Conservation (phyloP, 768 basidiomycete species). For the Rhodotorula diobovata region DNA sequence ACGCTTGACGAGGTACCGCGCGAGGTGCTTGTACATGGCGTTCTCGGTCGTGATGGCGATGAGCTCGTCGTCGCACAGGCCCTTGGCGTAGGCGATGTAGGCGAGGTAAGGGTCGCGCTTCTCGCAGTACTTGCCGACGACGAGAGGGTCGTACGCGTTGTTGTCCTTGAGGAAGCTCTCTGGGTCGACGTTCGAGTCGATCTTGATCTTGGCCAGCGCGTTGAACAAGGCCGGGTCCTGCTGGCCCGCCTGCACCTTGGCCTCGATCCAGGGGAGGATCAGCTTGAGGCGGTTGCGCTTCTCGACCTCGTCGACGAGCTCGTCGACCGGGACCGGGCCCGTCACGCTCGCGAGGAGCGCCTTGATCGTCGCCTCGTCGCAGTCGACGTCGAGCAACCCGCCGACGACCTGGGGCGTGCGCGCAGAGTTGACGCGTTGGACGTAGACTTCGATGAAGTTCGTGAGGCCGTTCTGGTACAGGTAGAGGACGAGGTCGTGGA, state of each 20-base stretch:
- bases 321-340: slow-evolving; percentile 95
- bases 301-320: slow-evolving; percentile 95
- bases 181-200: slow-evolving; percentile 98
- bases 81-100: slow-evolving; percentile 98
- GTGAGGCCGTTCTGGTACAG: slow-evolving; percentile 94
- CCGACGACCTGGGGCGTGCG: slow-evolving; percentile 96
- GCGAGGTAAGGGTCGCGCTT: slow-evolving; percentile 96
- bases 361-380: slow-evolving; percentile 94
- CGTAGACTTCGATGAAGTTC: slow-evolving; percentile 99
- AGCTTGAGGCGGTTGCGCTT: slow-evolving; percentile 91
- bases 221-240: slow-evolving; percentile 94
- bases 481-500: slow-evolving; percentile 96
- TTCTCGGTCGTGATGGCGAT: slow-evolving; percentile 97
- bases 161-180: slow-evolving; percentile 98
- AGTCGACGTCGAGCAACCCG: slow-evolving; percentile 93
- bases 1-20: slow-evolving; percentile 93
- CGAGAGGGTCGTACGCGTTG: slow-evolving; percentile 94
- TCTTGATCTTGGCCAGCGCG: slow-evolving; percentile 95
- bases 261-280: slow-evolving; percentile 94
- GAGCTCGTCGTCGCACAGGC: slow-evolving; percentile 96
- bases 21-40: slow-evolving; percentile 99
- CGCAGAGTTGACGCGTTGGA: slow-evolving; percentile 94
- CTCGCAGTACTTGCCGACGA: slow-evolving; percentile 99
- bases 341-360: slow-evolving; percentile 86
- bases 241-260: slow-evolving; percentile 84